phyloP scores from a whole-genome alignment of 805 yeast genomes.

The Scheffersomyces ergatensis region DNA sequence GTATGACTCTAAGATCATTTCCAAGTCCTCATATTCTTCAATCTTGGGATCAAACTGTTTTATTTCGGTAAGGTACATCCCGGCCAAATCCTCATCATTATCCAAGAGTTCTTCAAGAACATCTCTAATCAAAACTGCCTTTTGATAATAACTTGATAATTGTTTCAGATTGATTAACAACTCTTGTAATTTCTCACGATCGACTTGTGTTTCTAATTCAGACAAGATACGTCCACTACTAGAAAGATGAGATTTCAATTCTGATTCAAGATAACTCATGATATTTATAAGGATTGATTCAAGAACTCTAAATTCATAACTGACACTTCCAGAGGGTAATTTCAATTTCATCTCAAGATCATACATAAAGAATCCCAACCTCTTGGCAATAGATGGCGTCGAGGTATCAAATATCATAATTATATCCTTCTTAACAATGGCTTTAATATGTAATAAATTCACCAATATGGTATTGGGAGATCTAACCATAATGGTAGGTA shows the following conservation, averaged over 20 bases:
- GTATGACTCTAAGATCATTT: slow-evolving; percentile 84
- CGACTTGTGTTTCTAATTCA: slow-evolving; percentile 76
- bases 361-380: slow-evolving; percentile 75
- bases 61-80: slow-evolving; percentile 66
- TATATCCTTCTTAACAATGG: slow-evolving; percentile 74
- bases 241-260: slow-evolving; percentile 56
- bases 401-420: slow-evolving; percentile 84
- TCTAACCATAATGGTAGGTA: slow-evolving; percentile 85
- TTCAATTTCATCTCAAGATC: slow-evolving; percentile 77
- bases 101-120: slow-evolving; percentile 83
- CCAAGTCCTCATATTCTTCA: slow-evolving; percentile 67
- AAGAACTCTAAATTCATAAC: slow-evolving; percentile 77
- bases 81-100: slow-evolving; percentile 79
- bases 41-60: slow-evolving; percentile 14
- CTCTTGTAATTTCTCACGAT: slow-evolving; percentile 70
- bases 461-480: slow-evolving; percentile 70
- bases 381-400: slow-evolving; percentile 62
- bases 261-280: slow-evolving; percentile 75
- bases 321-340: slow-evolving; percentile 18
- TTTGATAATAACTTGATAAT: slow-evolving; percentile 71
- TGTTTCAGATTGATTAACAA: slow-evolving; percentile 70
- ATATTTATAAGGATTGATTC: slow-evolving; percentile 83
- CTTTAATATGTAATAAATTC: slow-evolving; percentile 84
- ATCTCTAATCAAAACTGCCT: slow-evolving; percentile 69
- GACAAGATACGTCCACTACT: slow-evolving; percentile 62